Evolutionary conservation across 192 early-diverging fungal species (phyloP).

Genomic region (Coemansia sp.): DNA sequence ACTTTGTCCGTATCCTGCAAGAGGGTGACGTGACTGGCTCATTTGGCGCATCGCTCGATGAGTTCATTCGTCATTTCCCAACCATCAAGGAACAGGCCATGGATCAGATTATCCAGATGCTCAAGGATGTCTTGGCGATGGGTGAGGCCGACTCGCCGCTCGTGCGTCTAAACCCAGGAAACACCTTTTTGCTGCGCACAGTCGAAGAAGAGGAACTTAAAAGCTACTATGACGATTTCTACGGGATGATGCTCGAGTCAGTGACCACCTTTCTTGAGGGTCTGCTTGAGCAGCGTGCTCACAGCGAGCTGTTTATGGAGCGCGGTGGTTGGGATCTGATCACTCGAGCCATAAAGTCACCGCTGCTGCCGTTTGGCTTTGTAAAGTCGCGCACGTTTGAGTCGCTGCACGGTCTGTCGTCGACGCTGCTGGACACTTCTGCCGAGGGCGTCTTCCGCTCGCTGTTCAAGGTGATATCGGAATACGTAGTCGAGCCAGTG

Average conservation of each 20-base stretch:
- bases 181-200: constrained; percentile 40
- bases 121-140: constrained; percentile 65
- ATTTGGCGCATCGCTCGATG: constrained; percentile 86
- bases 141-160: constrained; percentile 53
- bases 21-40: constrained; percentile 83
- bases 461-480: constrained; percentile 36
- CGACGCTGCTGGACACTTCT: constrained; percentile 48
- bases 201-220: constrained; percentile 52
- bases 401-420: constrained; percentile 46
- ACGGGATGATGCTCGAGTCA: constrained; percentile 56
- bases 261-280: constrained; percentile 54
- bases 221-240: constrained; percentile 58
- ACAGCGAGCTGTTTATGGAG: constrained; percentile 46
- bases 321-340: constrained; percentile 51
- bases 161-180: constrained; percentile 33
- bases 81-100: constrained; percentile 73
- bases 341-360: constrained; percentile 41
- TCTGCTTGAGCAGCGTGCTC: constrained; percentile 48
- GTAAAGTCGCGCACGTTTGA: constrained; percentile 52
- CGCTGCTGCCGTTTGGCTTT: constrained; percentile 52
- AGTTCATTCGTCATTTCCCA: constrained; percentile 95
- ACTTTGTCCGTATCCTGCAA: constrained; percentile 73
- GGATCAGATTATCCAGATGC: constrained; percentile 64
- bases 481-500: constrained; percentile 18
- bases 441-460: constrained; percentile 40